Evolutionary conservation across 2,329 filamentous ascomycete genomes (phyloP).

Genomic region (Neoarthrinium moseri): DNA sequence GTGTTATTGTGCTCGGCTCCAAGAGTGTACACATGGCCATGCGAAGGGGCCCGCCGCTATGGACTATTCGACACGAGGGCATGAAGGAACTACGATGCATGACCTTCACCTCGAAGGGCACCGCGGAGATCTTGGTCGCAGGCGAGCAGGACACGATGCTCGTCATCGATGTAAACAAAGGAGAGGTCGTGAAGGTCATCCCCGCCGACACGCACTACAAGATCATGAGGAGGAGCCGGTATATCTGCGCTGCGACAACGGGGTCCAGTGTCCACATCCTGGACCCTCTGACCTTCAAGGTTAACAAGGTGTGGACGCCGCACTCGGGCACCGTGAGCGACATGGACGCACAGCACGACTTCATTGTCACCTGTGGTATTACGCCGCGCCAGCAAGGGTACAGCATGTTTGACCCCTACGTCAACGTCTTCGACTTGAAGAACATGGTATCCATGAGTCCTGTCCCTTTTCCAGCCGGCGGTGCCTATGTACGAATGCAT

Average conservation of each 20-base stretch:
- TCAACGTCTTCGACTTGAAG: constrained; percentile 95
- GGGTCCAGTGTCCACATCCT: constrained; percentile 82
- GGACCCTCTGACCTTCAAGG: constrained; percentile 72
- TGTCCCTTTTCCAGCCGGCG: constrained; percentile 88
- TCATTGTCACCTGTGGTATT: constrained; percentile 92
- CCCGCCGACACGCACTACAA: constrained; percentile 76
- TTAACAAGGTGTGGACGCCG: constrained; percentile 86
- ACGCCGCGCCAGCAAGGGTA: constrained; percentile 77
- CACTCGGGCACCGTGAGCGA: constrained; percentile 89
- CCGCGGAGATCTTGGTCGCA: constrained; percentile 80
- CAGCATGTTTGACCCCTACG: constrained; percentile 85
- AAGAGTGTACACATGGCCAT: constrained; percentile 87
- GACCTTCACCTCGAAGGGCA: constrained; percentile 88
- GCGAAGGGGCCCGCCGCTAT: constrained; percentile 78
- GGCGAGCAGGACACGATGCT: constrained; percentile 87
- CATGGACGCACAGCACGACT: constrained; percentile 95
- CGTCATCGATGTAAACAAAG: constrained; percentile 68
- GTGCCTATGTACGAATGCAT: constrained; percentile 94
- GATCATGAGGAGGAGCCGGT: constrained; percentile 86
- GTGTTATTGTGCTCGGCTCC: constrained; percentile 80
- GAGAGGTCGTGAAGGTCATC: constrained; percentile 69
- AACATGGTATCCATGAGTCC: constrained; percentile 84
- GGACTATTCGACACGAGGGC: constrained; percentile 77
- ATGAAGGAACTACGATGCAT: constrained; percentile 92
- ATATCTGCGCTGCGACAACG: constrained; percentile 88